Evolutionary conservation across 2,329 filamentous ascomycete species (phyloP).

Genomic region (Xylariaceae sp.): DNA sequence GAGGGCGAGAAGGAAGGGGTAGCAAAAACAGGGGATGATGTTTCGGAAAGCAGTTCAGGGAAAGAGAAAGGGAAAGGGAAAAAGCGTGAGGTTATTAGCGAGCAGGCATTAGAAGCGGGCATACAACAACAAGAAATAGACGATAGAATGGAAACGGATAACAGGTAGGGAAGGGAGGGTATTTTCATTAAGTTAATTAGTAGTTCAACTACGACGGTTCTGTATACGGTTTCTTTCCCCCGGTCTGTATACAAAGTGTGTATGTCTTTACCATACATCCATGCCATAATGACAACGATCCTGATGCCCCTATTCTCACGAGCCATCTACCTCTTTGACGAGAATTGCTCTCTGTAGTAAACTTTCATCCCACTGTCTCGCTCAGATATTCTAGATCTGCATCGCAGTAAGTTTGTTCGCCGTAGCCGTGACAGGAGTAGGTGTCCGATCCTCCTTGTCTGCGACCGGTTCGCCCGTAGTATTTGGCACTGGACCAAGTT

Average conservation of each 20-base stretch:
- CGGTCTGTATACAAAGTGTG: neutral
- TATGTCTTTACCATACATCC: neutral
- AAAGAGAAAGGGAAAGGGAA: too few species aligned
- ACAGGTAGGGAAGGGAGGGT: neutral
- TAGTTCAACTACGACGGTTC: too few species aligned
- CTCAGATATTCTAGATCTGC: slow-evolving; percentile 20
- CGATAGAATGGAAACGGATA: neutral
- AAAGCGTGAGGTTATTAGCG: neutral
- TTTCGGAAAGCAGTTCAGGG: neutral
- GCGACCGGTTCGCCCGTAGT: slow-evolving; percentile 24
- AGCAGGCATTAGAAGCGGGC: neutral
- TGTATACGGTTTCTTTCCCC: too few species aligned
- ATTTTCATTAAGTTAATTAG: neutral
- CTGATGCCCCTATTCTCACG: neutral
- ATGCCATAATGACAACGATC: neutral
- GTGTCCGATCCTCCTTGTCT: slow-evolving; percentile 30
- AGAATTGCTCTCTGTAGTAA: neutral
- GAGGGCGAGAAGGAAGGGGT: neutral
- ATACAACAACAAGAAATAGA: neutral
- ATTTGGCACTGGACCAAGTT: slow-evolving; percentile 33
- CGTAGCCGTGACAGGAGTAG: slow-evolving; percentile 29
- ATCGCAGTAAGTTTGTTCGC: slow-evolving; percentile 36
- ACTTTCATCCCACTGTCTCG: neutral
- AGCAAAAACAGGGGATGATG: too few species aligned
- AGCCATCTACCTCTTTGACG: neutral